phyloP scores from a whole-genome alignment of 1,284 basidiomycete species.

The Dichomitus squalens region DNA sequence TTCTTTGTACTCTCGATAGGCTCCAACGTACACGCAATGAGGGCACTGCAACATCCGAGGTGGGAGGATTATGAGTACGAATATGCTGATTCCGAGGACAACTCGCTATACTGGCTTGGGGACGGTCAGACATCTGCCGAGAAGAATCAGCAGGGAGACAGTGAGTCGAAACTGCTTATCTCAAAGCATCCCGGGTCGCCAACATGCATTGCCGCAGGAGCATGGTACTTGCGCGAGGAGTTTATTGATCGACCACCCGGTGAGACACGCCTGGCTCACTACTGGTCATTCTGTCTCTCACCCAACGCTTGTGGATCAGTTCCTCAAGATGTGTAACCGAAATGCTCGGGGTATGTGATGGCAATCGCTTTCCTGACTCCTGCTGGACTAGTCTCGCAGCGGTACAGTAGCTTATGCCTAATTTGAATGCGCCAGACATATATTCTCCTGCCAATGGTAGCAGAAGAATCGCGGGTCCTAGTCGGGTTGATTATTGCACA shows the following conservation, averaged over 20 bases:
- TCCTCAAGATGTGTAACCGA: neutral
- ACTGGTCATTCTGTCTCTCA: neutral
- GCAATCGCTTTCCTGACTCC: no score
- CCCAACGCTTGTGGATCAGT: neutral
- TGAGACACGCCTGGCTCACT: neutral
- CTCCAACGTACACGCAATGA: constrained; percentile 53
- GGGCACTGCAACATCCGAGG: constrained; percentile 53
- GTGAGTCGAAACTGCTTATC: no score
- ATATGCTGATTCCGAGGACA: constrained; percentile 43
- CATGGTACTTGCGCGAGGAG: constrained; percentile 49
- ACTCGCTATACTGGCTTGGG: constrained; percentile 61
- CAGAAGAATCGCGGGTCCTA: no score
- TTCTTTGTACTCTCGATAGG: constrained; percentile 32
- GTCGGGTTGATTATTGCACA: no score
- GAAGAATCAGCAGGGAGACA: constrained; percentile 44
- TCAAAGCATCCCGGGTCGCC: no score
- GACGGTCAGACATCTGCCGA: constrained; percentile 53
- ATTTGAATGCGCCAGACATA: no score
- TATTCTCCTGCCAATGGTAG: no score
- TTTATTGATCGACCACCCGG: constrained; percentile 35
- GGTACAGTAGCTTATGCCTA: no score
- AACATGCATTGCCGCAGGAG: no score
- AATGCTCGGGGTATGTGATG: no score
- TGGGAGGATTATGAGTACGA: constrained; percentile 71
- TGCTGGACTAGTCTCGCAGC: no score